phyloP scores from a whole-genome alignment of 2,329 filamentous ascomycete genomes.

The Paecilomyces sp. region DNA sequence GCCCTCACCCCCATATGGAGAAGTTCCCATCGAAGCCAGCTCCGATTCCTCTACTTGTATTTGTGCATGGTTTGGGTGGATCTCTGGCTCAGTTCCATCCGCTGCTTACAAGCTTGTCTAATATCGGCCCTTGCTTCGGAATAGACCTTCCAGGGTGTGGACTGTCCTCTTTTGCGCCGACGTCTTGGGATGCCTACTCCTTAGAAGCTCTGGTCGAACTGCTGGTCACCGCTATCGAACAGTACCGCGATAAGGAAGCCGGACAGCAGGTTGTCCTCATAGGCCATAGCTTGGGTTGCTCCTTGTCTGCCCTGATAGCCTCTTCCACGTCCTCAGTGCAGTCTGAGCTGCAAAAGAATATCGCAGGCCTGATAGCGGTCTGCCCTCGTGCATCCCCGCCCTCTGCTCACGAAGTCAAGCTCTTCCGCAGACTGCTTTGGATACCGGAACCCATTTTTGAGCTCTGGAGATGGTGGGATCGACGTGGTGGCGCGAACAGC shows the following conservation, averaged over 20 bases:
- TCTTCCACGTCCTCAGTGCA: conserved; percentile 49
- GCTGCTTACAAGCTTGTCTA: conserved; percentile 71
- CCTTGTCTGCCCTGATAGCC: conserved; percentile 66
- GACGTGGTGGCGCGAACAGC: conserved; percentile 69
- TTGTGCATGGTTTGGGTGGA: conserved; percentile 89
- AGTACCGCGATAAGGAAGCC: conserved; percentile 58
- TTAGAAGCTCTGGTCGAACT: conserved; percentile 69
- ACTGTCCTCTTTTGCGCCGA: conserved; percentile 65
- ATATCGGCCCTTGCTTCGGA: conserved; percentile 75
- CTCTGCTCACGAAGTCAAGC: conserved; percentile 44
- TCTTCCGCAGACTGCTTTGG: conserved; percentile 53
- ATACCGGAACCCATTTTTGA: conserved; percentile 65
- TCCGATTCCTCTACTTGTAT: conserved; percentile 77
- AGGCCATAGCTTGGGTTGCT: conserved; percentile 85
- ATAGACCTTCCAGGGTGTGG: conserved; percentile 91
- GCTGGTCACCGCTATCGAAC: conserved; percentile 65
- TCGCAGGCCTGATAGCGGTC: conserved; percentile 72
- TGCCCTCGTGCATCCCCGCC: conserved; percentile 67
- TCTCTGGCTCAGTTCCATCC: conserved; percentile 82
- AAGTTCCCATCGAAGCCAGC: conserved; percentile 68
- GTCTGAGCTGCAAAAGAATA: conserved; percentile 51
- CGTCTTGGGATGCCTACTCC: conserved; percentile 69
- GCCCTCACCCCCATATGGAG: conserved; percentile 71
- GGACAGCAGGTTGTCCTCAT: conserved; percentile 71
- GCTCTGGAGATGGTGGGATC: conserved; percentile 69